phyloP scores from a whole-genome alignment of 2,329 filamentous ascomycete species.

The Neophaeococcomyces mojaviensis region DNA sequence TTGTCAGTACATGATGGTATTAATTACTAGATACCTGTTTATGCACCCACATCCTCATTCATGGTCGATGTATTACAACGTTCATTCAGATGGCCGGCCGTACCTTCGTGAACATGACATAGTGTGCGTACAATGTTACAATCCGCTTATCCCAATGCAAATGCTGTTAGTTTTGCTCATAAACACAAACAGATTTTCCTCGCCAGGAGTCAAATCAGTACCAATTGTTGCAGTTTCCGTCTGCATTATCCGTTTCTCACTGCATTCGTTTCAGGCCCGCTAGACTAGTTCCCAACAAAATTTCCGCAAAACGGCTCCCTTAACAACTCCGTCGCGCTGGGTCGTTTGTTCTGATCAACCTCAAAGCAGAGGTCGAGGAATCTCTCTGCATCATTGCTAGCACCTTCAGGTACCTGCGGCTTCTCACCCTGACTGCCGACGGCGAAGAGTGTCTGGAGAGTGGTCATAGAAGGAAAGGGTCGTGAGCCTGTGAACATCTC shows the following conservation, averaged over 20 bases:
- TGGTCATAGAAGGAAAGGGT: constrained; percentile 93
- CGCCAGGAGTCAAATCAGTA: no score
- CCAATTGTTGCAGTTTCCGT: neutral
- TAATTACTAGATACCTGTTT: no score
- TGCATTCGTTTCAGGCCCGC: neutral
- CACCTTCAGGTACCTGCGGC: constrained; percentile 79
- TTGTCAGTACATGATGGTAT: no score
- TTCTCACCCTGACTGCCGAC: constrained; percentile 83
- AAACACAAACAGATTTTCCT: no score
- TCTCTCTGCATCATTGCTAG: constrained; percentile 71
- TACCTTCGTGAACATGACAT: no score
- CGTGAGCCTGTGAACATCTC: constrained; percentile 99
- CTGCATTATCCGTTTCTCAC: neutral
- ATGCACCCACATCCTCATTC: no score
- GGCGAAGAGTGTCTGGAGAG: constrained; percentile 97
- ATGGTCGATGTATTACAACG: no score
- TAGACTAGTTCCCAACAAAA: constrained; percentile 39
- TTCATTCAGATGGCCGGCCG: no score
- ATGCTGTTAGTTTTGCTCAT: no score
- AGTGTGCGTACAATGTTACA: no score
- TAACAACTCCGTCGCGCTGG: constrained; percentile 84
- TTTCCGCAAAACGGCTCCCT: constrained; percentile 60
- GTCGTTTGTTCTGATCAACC: constrained; percentile 85
- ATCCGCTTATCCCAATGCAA: no score
- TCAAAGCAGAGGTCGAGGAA: constrained; percentile 91